phyloP scores from a whole-genome alignment of 2,329 filamentous ascomycete genomes.

The Epichloe gansuensis region DNA sequence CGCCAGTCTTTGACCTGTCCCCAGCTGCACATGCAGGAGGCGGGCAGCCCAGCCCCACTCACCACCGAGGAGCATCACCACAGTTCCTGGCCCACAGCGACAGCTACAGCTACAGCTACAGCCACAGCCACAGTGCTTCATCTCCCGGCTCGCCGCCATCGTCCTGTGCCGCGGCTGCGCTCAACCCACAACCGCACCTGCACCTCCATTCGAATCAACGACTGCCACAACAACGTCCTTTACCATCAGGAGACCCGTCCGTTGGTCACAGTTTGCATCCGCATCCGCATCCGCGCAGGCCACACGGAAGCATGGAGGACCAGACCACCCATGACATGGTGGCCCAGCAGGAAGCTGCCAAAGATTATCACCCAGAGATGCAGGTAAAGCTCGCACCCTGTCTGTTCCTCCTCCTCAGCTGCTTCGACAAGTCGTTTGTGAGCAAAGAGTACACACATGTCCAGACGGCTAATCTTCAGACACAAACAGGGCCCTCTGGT shows the following conservation, averaged over 20 bases:
- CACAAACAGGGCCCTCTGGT: slow-evolving; percentile 63
- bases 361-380: slow-evolving; percentile 45
- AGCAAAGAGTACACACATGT: background rate
- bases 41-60: slow-evolving; percentile 5
- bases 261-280: slow-evolving; percentile 7
- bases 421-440: too few species aligned
- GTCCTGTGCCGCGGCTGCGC: slow-evolving; percentile 5
- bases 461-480: background rate
- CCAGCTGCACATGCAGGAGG: slow-evolving; percentile 6
- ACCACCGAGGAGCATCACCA: background rate
- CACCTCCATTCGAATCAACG: slow-evolving; percentile 5
- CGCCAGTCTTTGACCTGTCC: slow-evolving; percentile 11
- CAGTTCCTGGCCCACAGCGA: slow-evolving; percentile 6
- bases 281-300: slow-evolving; percentile 7
- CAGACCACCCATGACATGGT: slow-evolving; percentile 32
- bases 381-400: slow-evolving; percentile 30
- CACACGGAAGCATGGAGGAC: slow-evolving; percentile 21
- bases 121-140: slow-evolving; percentile 3
- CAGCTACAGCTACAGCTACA: background rate
- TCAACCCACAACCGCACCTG: slow-evolving; percentile 7
- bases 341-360: slow-evolving; percentile 48
- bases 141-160: slow-evolving; percentile 4
- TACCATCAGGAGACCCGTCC: slow-evolving; percentile 4
- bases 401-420: too few species aligned
- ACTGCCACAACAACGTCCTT: slow-evolving; percentile 1